These are phyloP conservation scores for Eleusine indica DNA, from an alignment of 176 grass and related monocot genomes.

Conservation along the genomic window DNA sequence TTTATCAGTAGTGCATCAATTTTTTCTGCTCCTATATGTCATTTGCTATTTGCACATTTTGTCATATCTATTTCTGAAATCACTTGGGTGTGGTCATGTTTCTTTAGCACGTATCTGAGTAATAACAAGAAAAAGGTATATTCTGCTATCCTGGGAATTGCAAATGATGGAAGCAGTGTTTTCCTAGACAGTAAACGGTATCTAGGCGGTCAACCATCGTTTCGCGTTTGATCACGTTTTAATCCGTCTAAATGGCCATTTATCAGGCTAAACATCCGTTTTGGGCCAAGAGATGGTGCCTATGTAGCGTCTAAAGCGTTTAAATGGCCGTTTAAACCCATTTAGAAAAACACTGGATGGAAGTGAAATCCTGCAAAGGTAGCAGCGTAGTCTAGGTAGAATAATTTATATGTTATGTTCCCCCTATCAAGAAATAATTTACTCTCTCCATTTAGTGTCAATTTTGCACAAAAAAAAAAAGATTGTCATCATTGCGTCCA, in stretches of 20 bases:
- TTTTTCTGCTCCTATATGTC: conserved; percentile 18
- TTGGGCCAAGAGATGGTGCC: no score
- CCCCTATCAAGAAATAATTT: not conserved
- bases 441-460: not conserved
- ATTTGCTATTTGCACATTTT: conserved; percentile 25
- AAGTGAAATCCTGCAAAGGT: not conserved
- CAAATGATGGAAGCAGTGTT: not conserved
- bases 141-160: not conserved
- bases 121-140: conserved; percentile 7
- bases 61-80: conserved; percentile 9
- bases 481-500: not conserved
- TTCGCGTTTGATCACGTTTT: no score
- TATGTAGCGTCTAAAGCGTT: no score
- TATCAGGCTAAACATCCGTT: no score
- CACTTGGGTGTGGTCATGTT: not conserved
- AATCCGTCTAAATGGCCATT: no score
- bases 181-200: no score
- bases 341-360: no score
- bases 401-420: not conserved
- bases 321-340: no score
- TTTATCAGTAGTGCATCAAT: conserved; percentile 27
- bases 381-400: conserved; percentile 7
- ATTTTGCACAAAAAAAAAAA: not conserved
- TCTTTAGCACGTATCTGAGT: not conserved
- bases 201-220: no score